Evolutionary conservation across 2,329 filamentous ascomycete genomes (phyloP).

Genomic region (Didymella sp.): DNA sequence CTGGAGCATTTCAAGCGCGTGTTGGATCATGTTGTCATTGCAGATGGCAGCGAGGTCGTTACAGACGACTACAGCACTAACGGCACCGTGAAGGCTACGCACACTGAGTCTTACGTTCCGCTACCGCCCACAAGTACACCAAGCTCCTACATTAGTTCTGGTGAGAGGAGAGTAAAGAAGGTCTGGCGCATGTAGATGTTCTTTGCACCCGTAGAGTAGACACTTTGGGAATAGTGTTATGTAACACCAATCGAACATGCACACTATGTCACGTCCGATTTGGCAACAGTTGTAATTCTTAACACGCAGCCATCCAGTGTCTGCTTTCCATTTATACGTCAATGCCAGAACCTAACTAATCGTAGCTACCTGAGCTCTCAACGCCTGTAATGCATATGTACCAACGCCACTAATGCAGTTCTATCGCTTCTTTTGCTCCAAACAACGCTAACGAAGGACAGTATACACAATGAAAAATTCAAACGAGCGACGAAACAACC

Average conservation of each 20-base stretch:
- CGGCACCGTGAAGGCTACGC: slow-evolving; percentile 40
- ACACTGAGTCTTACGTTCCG: slow-evolving; percentile 42
- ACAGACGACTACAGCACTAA: slow-evolving; percentile 42
- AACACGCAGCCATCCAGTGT: not conserved
- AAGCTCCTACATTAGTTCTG: slow-evolving; percentile 14
- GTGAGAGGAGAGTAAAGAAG: slow-evolving; percentile 11
- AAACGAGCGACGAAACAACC: not conserved
- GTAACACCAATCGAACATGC: not conserved
- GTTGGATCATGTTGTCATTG: slow-evolving; percentile 35
- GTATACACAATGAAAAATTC: not conserved
- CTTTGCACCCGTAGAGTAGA: not conserved
- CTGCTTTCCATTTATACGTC: not conserved
- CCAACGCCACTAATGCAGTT: slow-evolving; percentile 19
- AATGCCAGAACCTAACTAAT: not conserved
- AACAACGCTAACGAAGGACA: slow-evolving; percentile 10
- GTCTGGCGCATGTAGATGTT: not conserved
- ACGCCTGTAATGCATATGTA: slow-evolving; percentile 18
- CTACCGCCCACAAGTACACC: slow-evolving; percentile 38
- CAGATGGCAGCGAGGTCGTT: slow-evolving; percentile 40
- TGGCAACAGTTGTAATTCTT: not conserved
- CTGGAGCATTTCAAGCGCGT: slow-evolving; percentile 43
- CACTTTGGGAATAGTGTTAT: not conserved
- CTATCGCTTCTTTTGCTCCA: slow-evolving; percentile 17
- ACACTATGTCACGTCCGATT: not conserved
- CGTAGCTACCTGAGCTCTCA: slow-evolving; percentile 11